Evolutionary conservation across 495 filamentous ascomycete species (phyloP), one percentile per base, ranked within the genome.

Genomic region (Pyrenopolyporus hunteri): DNA sequence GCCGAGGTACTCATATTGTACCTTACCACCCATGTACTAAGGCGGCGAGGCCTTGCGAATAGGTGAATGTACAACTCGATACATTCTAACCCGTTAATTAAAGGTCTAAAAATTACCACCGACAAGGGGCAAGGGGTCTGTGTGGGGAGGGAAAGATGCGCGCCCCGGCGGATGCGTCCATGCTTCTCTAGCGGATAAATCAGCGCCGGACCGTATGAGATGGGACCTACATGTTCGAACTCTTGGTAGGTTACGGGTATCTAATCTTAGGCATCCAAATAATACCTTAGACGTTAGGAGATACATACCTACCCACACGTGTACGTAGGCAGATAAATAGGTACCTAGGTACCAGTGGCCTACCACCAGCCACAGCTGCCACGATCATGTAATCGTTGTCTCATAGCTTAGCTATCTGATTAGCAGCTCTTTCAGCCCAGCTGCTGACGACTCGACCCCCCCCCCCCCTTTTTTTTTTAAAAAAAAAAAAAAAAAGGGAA

Each of bases 161-260:
- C 20, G 17, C 37, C 16, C 9, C 37, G 16, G 9, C 16, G n/a
- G n/a, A n/a, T n/a, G n/a, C n/a, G n/a, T n/a, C n/a, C n/a, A 13
- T 33, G 13, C 31, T n/a, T 33, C 31, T 33, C 29, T 44, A 26
- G 45, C 52, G 61, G 61, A 59, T 64, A 59, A 64, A 59, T 43
- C 28, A 48, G 14, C 4, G n/a, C 54, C 54, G 53, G 59, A n/a
- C 14, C 43, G 14, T 29, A 29, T 11, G 25, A n/a, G 6, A 39
- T 2, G 14, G n/a, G 16, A 44, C 20, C 19, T 26, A 22, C n/a
- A 11, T 11, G 6, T 16, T n/a, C n/a, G n/a, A n/a, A n/a, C n/a
- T n/a, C n/a, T n/a, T n/a, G n/a, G n/a, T n/a, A n/a, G n/a, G n/a
- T n/a, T n/a, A n/a, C n/a, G n/a, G n/a, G n/a, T n/a, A n/a, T n/a